Evolutionary conservation across 768 basidiomycete species (phyloP), one percentile per base, ranked within the genome.

Genomic region (Collybiopsis luxurians): DNA sequence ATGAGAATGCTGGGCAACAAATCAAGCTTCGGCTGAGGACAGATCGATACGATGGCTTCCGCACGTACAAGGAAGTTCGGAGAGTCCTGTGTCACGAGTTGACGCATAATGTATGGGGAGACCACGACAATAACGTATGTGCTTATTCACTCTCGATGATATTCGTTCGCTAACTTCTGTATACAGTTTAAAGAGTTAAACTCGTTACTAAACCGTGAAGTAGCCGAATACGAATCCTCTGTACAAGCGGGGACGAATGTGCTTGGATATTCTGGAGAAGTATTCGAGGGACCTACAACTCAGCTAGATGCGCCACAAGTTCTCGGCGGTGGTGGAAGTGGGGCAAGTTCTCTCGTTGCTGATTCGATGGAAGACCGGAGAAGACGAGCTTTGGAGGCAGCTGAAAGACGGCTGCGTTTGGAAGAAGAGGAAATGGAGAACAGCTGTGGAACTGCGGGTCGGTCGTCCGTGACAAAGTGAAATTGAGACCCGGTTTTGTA

Each of bases 81-180:
- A 75, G 79, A 15, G 87, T 90, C 38, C 74, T 91, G 2, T 90
- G 88, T 62, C 90, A 92, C 66, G 90, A 91, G 64, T 71, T 91
- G 36, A 73, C 89, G 21, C 89, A 92, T 67, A 91, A 90, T 62
- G 79, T 87, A 0, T 88, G 84, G 81, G 74, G 81, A 3, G 82
- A 85, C 59, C 89, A 92, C 62, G 85, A 87, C 63, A 77, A 90
- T 50, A 82, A 89, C 59, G 90, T 89, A 59, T 65, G 86, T 74
- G 24, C n/a, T 5, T 21, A 34, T 24, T 10, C 28, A 6, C 4
- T 15, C n/a, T 6, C 23, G 13, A 11, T 27, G 23, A 1, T 6
- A 12, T 44, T n/a, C 27, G 23, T n/a, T 19, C 59, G 23, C 15
- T 21, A 31, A 13, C 40, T 4, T 19, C n/a, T 21, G 21, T 17